These are phyloP conservation scores for Testicularia cyperi DNA, from an alignment of 1,284 basidiomycete genomes.

Conservation along the genomic window DNA sequence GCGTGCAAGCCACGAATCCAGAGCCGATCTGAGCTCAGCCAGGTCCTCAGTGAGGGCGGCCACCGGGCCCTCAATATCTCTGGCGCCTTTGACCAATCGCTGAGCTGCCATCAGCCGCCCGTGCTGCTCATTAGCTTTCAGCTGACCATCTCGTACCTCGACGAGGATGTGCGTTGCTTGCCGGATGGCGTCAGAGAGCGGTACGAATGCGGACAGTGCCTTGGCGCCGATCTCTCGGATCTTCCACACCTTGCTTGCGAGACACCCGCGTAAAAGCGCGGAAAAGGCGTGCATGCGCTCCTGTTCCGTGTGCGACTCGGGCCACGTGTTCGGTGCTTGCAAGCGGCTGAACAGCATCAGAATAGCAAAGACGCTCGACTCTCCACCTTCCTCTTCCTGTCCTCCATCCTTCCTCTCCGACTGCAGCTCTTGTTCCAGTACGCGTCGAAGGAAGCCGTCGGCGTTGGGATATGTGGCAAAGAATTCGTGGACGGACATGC, in stretches of 20 bases:
- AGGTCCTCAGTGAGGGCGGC: slow-evolving; percentile 4
- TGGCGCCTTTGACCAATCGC: slow-evolving; percentile 24
- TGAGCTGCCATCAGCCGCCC: slow-evolving; percentile 37
- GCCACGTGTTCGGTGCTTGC: slow-evolving; percentile 33
- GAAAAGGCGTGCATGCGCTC: no score
- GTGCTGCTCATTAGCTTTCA: slow-evolving; percentile 45
- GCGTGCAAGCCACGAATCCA: no score
- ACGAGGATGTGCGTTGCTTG: slow-evolving; percentile 6
- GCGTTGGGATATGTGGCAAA: slow-evolving; percentile 31
- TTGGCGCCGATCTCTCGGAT: slow-evolving; percentile 41
- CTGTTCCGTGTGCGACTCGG: no score
- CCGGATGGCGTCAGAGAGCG: slow-evolving; percentile 2
- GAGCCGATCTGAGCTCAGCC: slow-evolving; percentile 2
- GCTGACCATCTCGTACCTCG: no score
- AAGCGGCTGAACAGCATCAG: slow-evolving; percentile 48
- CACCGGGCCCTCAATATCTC: slow-evolving; percentile 10
- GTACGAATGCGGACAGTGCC: slow-evolving; percentile 32
- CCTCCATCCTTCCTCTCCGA: no score
- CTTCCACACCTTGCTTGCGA: slow-evolving; percentile 41
- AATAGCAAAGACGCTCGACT: slow-evolving; percentile 45
- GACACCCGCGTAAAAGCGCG: slow-evolving; percentile 26
- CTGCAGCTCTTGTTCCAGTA: slow-evolving; percentile 7
- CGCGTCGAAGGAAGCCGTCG: slow-evolving; percentile 23
- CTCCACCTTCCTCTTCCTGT: slow-evolving; percentile 9
- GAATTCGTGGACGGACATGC: slow-evolving; percentile 40